Percentiles rank a stretch among this genome's conserved stretches.
phyloP scores from a whole-genome alignment of 1,139 yeast genomes.

The Wickerhamomyces sp. region DNA sequence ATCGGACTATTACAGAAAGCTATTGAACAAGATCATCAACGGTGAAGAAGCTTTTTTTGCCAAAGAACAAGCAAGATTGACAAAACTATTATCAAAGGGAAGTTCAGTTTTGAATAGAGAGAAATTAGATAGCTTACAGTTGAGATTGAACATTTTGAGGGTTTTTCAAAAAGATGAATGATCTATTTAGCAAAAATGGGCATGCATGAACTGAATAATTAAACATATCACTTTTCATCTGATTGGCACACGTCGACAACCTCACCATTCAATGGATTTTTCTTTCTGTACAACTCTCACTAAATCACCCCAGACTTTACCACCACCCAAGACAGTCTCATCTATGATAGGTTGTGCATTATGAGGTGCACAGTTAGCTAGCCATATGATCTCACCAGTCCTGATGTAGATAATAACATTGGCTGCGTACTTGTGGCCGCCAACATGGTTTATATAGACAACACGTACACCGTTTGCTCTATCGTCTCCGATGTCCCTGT shows the following conservation, averaged over 20 bases:
- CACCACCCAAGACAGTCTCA: conserved; percentile 60
- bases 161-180: conserved; percentile 22
- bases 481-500: conserved; percentile 69
- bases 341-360: conserved; percentile 72
- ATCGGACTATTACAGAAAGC: conserved; percentile 41
- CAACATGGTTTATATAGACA: conserved; percentile 75
- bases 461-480: conserved; percentile 73
- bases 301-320: conserved; percentile 67
- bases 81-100: conserved; percentile 36
- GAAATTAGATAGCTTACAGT: conserved; percentile 36
- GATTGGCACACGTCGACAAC: no score
- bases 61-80: conserved; percentile 49
- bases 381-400: conserved; percentile 78
- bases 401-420: conserved; percentile 73
- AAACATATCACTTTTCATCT: no score
- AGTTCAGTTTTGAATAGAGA: conserved; percentile 26
- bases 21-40: conserved; percentile 43
- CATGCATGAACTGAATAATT: no score
- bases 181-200: no score
- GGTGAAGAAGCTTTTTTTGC: conserved; percentile 44
- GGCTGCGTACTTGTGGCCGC: conserved; percentile 94
- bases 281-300: conserved; percentile 59
- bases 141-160: conserved; percentile 27
- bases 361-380: conserved; percentile 77
- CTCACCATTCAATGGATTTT: conserved; percentile 50